Evolutionary conservation across 352 stramenopile genomes (phyloP), one percentile per base, ranked within the genome.

Genomic region (Globisporangium nunn): DNA sequence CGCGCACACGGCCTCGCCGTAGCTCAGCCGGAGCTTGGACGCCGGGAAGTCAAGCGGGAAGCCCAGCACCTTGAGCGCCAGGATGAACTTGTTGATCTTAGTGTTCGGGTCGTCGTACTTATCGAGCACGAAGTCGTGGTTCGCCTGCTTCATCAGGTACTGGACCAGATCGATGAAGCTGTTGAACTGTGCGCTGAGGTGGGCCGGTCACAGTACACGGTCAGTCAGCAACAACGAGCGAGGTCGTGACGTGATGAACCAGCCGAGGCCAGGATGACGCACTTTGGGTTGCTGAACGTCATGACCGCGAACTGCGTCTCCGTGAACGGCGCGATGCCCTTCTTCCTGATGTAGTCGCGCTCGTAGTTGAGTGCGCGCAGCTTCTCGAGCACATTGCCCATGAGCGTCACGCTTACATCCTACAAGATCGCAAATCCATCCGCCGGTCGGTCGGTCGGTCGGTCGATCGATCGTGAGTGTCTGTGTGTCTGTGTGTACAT

Each of bases 91-190:
- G 75, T 93, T 93, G 64, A 91, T 74, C 60, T 79, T 91, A 44
- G 84, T 91, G 67, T 86, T 89, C 33, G 82, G 78, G 68, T 93
- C 81, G 75, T 93, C 84, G 64, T 91, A 93, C 70, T 93, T 93
- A 75, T 93, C 84, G 45, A 93, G 75, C 28, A 76, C 71, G 55
- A 93, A 87, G 17, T 91, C 84, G 56, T 92, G 84, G 59, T 80
- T 69, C 63, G 74, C 82, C 44, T 82, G 71, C 56, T 89, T 88
- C 66, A 93, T 85, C 17, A 93, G 61, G 53, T 74, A 89, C 6
- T 72, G 71, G 23, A 86, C 71, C 18, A 93, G 67, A 41, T 90
- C 76, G 50, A 93, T 59, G 51, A 93, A 90, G 54, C 64, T 74
- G 61, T 88, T 91, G 57, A 92, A 89, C 64, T 93, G 84, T 17